A percentile compares a stretch with the other conserved stretches of the same genome.
These are phyloP conservation scores for Brassica incana DNA, from an alignment of 345 rosid genomes.

Conservation along the genomic window DNA sequence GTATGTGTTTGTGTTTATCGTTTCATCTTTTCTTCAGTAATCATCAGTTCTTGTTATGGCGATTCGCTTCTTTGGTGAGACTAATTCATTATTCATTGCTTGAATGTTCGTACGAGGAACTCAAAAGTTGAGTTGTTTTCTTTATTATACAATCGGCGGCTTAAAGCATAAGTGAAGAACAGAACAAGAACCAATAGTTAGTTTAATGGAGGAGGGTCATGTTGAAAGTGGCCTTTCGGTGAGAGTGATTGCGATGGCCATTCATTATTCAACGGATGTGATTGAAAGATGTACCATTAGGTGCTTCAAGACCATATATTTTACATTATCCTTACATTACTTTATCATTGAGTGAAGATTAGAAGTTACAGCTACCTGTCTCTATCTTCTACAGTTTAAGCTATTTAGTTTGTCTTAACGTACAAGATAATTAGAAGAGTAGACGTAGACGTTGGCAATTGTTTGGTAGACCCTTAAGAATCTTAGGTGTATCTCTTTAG, in stretches of 20 bases:
- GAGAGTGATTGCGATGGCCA: constrained; percentile 25
- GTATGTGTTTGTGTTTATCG: not conserved
- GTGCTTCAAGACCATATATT: constrained; percentile 25
- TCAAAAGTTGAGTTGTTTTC: not conserved
- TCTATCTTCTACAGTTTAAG: constrained; percentile 16
- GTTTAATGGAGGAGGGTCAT: constrained; percentile 21
- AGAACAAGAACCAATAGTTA: constrained; percentile 16
- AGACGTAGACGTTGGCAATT: constrained; percentile 26
- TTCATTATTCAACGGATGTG: constrained; percentile 33
- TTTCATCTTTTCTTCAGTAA: not conserved
- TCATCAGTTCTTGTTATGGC: not conserved
- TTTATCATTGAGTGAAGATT: constrained; percentile 26
- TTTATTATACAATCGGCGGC: not conserved
- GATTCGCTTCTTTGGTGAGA: not conserved
- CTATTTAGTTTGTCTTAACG: constrained; percentile 31
- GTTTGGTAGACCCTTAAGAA: constrained; percentile 32
- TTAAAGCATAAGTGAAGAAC: not conserved
- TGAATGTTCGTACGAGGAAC: not conserved
- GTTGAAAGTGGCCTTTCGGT: constrained; percentile 18
- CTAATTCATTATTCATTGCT: not conserved
- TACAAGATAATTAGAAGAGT: constrained; percentile 29
- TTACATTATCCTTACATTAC: constrained; percentile 30
- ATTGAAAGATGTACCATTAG: constrained; percentile 15
- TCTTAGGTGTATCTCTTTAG: constrained; percentile 33
- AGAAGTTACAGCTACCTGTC: constrained; percentile 45